Base-by-base conservation (phyloP, 805 yeast genomes). In the Candida jianshihensis region DNA sequence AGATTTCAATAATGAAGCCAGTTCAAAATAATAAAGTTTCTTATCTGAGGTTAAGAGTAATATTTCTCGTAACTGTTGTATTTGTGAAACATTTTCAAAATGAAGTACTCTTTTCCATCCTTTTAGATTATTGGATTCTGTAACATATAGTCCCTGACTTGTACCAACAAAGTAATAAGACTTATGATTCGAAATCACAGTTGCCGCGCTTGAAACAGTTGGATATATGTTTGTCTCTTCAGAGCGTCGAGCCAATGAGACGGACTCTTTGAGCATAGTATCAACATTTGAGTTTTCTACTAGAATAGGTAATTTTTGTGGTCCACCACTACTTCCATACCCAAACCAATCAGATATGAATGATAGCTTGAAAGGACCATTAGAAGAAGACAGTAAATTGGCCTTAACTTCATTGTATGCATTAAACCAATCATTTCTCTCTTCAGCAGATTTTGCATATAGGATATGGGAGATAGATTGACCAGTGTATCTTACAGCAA, bases 301-400 rank as follows among this genome's bases (percentile, higher is more conserved):
- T 36, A 73, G 66, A 1, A 73, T 54, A 5, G 80, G 82, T 28
- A 81, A 36, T 48, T 71, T 77, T 3, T 54, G 53, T 1, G 78
- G 67, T 16, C 68, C 63, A 28, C 68, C 71, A 7, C 66, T 60
- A 4, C 66, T 70, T n/a, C 75, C 81, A 54, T 79, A 82, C 2
- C 78, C 80, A 57, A 84, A 85, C 19, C 70, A 64, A 46, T 78
- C 81, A 6, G 81, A 63, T 6, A 85, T 50, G 6, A 73, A 66
- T 25, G 63, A 59, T 27, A 82, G 50, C 9, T 63, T 50, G 51
- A 79, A 79, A 0, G 85, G 81, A 39, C 73, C 81, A 2, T 67
- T 53, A 21, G 57, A 65, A 15, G 57, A 53, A 25, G n/a, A n/a
- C n/a, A n/a, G n/a, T n/a, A n/a, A n/a, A n/a, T n/a, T n/a, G n/a